Percentiles rank a stretch among this genome's conserved stretches.
These are phyloP conservation scores for Rhynchosporium graminicola DNA, from an alignment of 2,329 filamentous ascomycete species.

Conservation along the genomic window DNA sequence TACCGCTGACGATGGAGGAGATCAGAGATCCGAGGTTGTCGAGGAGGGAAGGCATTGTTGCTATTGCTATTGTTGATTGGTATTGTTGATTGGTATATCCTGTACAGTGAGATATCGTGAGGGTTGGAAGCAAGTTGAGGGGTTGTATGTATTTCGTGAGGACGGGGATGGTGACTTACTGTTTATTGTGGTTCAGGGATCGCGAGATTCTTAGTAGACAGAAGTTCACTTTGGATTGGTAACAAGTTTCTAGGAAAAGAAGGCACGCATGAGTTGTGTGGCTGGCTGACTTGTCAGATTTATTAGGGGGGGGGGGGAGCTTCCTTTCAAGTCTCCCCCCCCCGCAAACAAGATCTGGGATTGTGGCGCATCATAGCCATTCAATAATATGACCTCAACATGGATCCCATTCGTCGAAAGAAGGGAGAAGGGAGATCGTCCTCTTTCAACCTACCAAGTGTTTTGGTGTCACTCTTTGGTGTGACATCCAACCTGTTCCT, in stretches of 20 bases:
- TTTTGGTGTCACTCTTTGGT: neutral
- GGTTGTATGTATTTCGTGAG: neutral
- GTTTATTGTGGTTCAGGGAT: neutral
- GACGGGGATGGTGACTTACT: neutral
- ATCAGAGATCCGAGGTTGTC: slow-evolving; percentile 33
- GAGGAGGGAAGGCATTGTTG: slow-evolving; percentile 36
- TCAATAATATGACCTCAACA: slow-evolving; percentile 17
- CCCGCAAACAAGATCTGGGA: slow-evolving; percentile 7
- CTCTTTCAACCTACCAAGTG: slow-evolving; percentile 8
- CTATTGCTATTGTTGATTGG: slow-evolving; percentile 8
- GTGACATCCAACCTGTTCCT: slow-evolving; percentile 9
- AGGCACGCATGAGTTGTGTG: slow-evolving; percentile 11
- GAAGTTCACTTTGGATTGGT: neutral
- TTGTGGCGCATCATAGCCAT: slow-evolving; percentile 18
- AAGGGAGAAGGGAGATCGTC: neutral
- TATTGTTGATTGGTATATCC: neutral
- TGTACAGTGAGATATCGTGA: neutral
- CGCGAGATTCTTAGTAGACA: neutral
- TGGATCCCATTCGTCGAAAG: no score
- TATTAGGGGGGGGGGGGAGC: no score
- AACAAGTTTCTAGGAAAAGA: neutral
- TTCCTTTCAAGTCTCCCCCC: neutral
- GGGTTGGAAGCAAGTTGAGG: neutral
- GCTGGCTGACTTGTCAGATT: neutral
- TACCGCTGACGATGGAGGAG: slow-evolving; percentile 35